These are phyloP conservation scores for Euryodendron excelsum DNA, from an alignment of 148 eudicot species.

Conservation along the genomic window DNA sequence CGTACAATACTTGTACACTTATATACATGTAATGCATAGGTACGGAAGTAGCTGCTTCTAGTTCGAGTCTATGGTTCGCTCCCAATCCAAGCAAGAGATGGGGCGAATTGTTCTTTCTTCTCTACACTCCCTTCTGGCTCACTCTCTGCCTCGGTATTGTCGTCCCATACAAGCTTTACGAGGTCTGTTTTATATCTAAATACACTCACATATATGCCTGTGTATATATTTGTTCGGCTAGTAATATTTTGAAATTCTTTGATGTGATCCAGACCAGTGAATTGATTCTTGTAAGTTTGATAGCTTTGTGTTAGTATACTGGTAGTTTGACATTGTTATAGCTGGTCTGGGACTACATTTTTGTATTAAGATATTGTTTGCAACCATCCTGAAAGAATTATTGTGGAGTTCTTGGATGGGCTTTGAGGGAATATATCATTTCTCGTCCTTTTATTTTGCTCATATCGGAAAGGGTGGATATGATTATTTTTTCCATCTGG, in stretches of 20 bases:
- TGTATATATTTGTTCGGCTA: not conserved
- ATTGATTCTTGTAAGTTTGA: not conserved
- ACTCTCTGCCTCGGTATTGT: conserved; percentile 92
- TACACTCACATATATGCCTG: too few species aligned
- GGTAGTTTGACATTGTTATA: not conserved
- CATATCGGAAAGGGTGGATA: not conserved
- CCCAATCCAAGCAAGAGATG: conserved; percentile 87
- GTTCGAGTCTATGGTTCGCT: conserved; percentile 62
- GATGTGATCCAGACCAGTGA: not conserved
- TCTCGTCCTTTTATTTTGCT: not conserved
- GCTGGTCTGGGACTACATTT: not conserved
- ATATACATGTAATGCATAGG: conserved; percentile 1
- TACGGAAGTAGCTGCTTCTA: conserved; percentile 1
- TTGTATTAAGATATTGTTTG: not conserved
- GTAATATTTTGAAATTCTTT: not conserved
- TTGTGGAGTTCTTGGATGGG: not conserved
- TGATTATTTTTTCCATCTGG: not conserved
- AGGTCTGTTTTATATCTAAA: conserved; percentile 59
- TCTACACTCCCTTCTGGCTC: conserved; percentile 94
- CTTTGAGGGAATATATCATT: not conserved
- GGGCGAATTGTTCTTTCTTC: conserved; percentile 84
- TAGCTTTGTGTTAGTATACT: not conserved
- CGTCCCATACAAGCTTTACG: conserved; percentile 84
- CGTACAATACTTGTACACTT: not conserved
- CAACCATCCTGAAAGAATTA: not conserved